Evolutionary conservation across 768 basidiomycete genomes (phyloP).

Genomic region (Rubroboletus pulcherrimus): DNA sequence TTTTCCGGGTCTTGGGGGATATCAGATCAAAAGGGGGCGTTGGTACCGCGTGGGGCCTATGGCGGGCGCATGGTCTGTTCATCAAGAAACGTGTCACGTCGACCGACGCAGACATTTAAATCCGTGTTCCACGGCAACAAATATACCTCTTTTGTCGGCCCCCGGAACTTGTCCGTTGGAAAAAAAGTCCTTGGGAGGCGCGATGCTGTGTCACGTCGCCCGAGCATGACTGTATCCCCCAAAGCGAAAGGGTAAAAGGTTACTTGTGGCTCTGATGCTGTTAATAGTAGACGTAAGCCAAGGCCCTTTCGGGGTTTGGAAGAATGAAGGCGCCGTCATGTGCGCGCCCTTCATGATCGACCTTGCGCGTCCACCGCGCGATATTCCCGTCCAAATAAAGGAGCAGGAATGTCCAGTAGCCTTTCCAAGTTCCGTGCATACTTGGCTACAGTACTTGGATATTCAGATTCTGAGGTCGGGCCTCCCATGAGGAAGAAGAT

Average conservation of each 20-base stretch:
- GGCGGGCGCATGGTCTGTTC: constrained; percentile 1
- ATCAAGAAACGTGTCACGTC: constrained; percentile 16
- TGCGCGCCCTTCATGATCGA: constrained; percentile 24
- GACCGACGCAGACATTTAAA: constrained; percentile 10
- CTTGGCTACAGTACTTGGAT: not conserved
- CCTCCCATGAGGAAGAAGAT: not conserved
- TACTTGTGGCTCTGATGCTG: not conserved
- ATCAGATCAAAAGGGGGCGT: not conserved
- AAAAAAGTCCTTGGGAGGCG: not conserved
- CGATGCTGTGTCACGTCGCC: not conserved
- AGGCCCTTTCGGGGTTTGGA: not conserved
- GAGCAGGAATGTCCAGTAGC: too few relatives aligned
- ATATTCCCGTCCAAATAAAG: not conserved
- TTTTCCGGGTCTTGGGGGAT: not conserved
- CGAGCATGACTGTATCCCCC: not conserved
- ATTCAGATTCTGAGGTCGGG: not conserved
- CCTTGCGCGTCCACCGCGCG: not conserved
- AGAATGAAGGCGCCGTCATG: constrained; percentile 20
- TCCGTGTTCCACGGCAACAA: not conserved
- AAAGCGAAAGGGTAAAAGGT: not conserved
- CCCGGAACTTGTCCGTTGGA: constrained; percentile 11
- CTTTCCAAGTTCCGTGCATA: not conserved
- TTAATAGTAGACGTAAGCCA: not conserved
- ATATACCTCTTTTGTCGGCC: not conserved
- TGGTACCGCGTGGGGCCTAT: not conserved